Conservation (phyloP, 163 green algal species). For the Volvox carteri region DNA sequence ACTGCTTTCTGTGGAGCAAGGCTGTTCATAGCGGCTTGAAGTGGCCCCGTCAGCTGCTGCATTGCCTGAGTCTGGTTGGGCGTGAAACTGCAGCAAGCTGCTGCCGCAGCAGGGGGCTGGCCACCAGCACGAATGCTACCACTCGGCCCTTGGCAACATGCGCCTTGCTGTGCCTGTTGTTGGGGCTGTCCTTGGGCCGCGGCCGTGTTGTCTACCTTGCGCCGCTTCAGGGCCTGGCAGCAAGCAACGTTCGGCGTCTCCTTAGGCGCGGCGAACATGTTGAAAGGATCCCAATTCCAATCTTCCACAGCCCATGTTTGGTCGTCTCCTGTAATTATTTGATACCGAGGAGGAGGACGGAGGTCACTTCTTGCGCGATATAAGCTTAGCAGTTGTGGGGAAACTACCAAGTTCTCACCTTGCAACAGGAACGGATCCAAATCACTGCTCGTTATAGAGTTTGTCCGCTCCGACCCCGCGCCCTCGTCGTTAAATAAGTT, state of each 20-base stretch:
- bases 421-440: slow-evolving; percentile 51
- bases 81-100: slow-evolving; percentile 40
- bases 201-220: slow-evolving; percentile 54
- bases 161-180: neutral
- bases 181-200: slow-evolving; percentile 22
- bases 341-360: neutral
- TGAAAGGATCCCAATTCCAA: slow-evolving; percentile 68
- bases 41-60: neutral
- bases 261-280: slow-evolving; percentile 61
- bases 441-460: slow-evolving; percentile 44
- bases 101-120: neutral
- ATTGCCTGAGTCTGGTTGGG: neutral
- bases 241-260: slow-evolving; percentile 25
- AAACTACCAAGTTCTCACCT: too few species aligned
- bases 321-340: slow-evolving; percentile 62
- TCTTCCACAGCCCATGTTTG: slow-evolving; percentile 71
- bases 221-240: slow-evolving; percentile 61
- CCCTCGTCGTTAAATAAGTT: slow-evolving; percentile 44
- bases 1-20: neutral
- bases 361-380: neutral
- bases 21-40: slow-evolving; percentile 5
- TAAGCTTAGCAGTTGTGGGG: too few species aligned
- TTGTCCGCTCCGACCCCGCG: neutral
- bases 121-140: neutral
- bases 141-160: neutral